Conservation (phyloP, 345 rosid species). For the Camelina hispida region DNA sequence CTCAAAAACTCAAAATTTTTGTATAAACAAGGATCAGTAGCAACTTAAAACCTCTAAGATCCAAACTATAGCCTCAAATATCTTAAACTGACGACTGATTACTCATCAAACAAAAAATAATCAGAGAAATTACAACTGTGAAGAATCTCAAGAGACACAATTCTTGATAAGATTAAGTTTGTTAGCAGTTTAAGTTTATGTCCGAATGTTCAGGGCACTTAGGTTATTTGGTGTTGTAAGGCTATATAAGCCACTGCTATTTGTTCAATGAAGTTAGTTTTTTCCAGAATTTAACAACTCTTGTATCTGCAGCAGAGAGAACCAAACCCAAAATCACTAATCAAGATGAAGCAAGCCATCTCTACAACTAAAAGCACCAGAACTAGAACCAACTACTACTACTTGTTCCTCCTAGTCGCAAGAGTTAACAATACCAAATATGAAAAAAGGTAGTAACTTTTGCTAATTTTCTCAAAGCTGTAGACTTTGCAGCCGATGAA, state of each 20-base stretch:
- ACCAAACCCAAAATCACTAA: not conserved
- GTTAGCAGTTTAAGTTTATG: no score
- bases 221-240: no score
- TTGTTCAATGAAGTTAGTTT: no score
- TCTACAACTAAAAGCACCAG: not conserved
- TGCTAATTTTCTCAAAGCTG: not conserved
- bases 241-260: no score
- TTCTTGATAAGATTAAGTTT: no score
- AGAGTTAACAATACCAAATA: not conserved
- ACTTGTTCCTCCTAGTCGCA: not conserved
- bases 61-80: conserved; percentile 1
- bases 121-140: not conserved
- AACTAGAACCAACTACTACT: not conserved
- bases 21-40: not conserved
- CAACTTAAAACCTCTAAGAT: conserved; percentile 5
- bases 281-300: no score
- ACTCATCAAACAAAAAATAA: not conserved
- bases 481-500: conserved; percentile 17
- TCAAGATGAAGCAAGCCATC: conserved; percentile 3
- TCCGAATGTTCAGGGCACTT: no score
- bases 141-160: conserved; percentile 2
- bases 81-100: not conserved
- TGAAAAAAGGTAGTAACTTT: not conserved
- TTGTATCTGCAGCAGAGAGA: conserved; percentile 3
- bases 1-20: conserved; percentile 18